A percentile compares a stretch with the other conserved stretches of the same genome.
These are phyloP conservation scores for Cicer pinnatifidum DNA, from an alignment of 306 rosid species.

Conservation along the genomic window DNA sequence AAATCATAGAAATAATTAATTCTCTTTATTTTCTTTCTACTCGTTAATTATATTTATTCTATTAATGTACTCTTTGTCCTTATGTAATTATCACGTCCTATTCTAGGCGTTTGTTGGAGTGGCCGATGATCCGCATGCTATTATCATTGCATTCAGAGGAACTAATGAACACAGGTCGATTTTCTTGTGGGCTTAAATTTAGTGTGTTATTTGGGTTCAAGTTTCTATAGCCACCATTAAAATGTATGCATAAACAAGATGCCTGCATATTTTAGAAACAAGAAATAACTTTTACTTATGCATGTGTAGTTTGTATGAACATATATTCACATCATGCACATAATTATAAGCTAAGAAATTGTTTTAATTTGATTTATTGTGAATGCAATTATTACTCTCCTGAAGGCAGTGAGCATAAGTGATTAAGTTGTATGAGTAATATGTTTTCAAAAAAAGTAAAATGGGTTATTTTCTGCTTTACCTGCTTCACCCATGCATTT, in stretches of 20 bases:
- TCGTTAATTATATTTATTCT: not conserved
- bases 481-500: conserved; percentile 34
- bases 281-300: conserved; percentile 22
- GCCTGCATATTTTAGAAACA: conserved; percentile 34
- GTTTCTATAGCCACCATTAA: not conserved
- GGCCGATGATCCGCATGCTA: conserved; percentile 72
- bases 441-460: not conserved
- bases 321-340: not conserved
- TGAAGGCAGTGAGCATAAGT: conserved; percentile 11
- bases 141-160: conserved; percentile 94
- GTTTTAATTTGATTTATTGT: conserved; percentile 8
- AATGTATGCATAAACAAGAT: conserved; percentile 19
- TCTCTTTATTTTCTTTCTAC: conserved; percentile 28
- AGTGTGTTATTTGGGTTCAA: not conserved
- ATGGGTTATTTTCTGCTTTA: conserved; percentile 13
- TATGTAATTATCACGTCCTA: conserved; percentile 36
- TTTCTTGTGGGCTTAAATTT: conserved; percentile 23
- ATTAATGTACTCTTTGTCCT: conserved; percentile 26
- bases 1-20: not conserved
- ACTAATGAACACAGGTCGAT: conserved; percentile 88
- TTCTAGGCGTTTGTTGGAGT: conserved; percentile 89
- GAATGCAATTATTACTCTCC: conserved; percentile 3
- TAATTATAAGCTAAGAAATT: conserved; percentile 32
- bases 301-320: conserved; percentile 26
- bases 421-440: not conserved